phyloP scores from a whole-genome alignment of 2,329 filamentous ascomycete genomes.

The Tricladium varicosporioides region DNA sequence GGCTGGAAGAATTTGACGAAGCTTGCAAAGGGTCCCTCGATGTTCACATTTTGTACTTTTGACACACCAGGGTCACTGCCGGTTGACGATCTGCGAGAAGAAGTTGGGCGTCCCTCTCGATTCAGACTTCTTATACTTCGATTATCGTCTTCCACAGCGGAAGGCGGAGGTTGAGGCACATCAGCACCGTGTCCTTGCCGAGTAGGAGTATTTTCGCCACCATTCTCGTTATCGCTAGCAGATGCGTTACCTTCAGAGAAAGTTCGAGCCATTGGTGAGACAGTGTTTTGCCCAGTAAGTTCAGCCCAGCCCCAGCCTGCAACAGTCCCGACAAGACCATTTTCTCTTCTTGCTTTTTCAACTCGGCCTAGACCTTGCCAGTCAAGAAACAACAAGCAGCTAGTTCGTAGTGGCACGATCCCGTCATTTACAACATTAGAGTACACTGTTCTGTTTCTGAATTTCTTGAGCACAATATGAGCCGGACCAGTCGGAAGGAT shows the following conservation, averaged over 20 bases:
- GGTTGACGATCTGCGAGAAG: conserved; percentile 16
- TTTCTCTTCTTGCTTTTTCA: conserved; percentile 89
- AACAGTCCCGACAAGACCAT: conserved; percentile 87
- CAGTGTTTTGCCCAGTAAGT: conserved; percentile 66
- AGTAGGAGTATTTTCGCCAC: conserved; percentile 41
- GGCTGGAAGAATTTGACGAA: conserved; percentile 72
- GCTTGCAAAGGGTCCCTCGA: conserved; percentile 49
- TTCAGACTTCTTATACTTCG: conserved; percentile 51
- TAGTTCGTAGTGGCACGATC: conserved; percentile 91
- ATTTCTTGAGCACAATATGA: conserved; percentile 81
- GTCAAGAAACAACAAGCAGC: conserved; percentile 92
- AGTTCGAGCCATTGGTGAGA: conserved; percentile 24
- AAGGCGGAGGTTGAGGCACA: conserved; percentile 68
- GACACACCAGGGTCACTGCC: conserved; percentile 17
- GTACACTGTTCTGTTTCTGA: conserved; percentile 87
- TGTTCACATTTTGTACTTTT: conserved; percentile 35
- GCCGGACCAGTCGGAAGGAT: conserved; percentile 91
- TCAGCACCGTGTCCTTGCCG: conserved; percentile 42
- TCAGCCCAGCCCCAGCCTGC: conserved; percentile 95
- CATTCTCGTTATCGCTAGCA: conserved; percentile 27
- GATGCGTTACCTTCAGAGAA: conserved; percentile 20
- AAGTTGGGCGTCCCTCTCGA: conserved; percentile 21
- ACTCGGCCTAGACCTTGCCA: conserved; percentile 93
- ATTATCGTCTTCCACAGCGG: conserved; percentile 67
- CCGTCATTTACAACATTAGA: conserved; percentile 98